Conservation (phyloP, 192 early-diverging fungal species). For the Podila clonocystis region DNA sequence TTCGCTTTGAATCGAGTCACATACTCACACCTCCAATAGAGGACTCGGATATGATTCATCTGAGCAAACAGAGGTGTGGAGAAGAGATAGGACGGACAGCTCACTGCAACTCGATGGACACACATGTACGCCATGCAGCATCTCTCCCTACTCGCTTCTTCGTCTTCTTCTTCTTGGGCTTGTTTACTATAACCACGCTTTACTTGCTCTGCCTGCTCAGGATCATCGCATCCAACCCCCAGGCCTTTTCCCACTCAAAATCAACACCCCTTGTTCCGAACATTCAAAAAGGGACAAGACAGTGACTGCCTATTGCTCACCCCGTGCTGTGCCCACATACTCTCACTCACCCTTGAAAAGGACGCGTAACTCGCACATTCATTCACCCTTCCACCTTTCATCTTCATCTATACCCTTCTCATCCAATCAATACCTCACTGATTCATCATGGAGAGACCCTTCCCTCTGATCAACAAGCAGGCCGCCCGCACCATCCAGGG, state of each 20-base stretch:
- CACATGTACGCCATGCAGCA: too few relatives aligned
- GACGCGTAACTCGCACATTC: background rate
- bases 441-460: slow-evolving; percentile 5
- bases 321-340: background rate
- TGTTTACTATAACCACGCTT: background rate
- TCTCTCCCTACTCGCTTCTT: too few relatives aligned
- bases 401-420: background rate
- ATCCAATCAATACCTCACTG: background rate
- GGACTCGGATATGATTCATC: background rate
- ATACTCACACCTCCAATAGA: background rate
- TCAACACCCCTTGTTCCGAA: background rate
- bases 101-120: too few relatives aligned
- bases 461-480: slow-evolving; percentile 59
- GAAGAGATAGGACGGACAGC: too few relatives aligned
- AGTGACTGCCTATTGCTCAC: background rate
- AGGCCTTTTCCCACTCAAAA: too few relatives aligned
- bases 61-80: background rate
- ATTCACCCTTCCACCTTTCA: background rate
- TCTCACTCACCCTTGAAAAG: background rate
- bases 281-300: background rate
- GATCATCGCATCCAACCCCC: too few relatives aligned
- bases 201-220: too few relatives aligned
- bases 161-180: too few relatives aligned
- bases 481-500: slow-evolving; percentile 54
- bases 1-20: background rate